Evolutionary conservation across 805 yeast genomes (phyloP).

Genomic region (Ogataea methylovora): DNA sequence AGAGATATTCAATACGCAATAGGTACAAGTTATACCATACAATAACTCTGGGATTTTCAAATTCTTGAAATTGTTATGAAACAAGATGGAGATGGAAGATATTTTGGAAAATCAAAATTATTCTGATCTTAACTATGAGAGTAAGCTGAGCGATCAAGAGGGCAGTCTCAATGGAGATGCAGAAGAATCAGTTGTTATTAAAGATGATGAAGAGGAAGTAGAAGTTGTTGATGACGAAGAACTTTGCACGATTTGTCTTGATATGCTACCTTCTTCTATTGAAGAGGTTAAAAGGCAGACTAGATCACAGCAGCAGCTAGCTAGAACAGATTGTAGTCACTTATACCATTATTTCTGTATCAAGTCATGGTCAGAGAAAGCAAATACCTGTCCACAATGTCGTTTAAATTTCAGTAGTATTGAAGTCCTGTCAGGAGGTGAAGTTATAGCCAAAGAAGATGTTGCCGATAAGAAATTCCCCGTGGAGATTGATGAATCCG

Average conservation of each 20-base stretch:
- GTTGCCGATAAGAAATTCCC: conserved; percentile 18
- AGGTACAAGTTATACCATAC: too few relatives aligned
- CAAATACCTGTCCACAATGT: conserved; percentile 30
- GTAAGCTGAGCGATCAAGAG: not conserved
- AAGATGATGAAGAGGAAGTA: not conserved
- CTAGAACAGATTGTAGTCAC: conserved; percentile 23
- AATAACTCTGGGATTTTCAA: too few relatives aligned
- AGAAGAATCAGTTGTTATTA: not conserved
- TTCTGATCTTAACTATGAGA: too few relatives aligned
- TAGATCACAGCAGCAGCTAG: conserved; percentile 16
- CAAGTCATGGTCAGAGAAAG: conserved; percentile 26
- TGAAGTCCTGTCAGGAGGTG: conserved; percentile 10
- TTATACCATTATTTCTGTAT: conserved; percentile 28
- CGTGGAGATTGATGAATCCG: conserved; percentile 14
- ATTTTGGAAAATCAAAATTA: too few relatives aligned
- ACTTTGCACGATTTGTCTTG: conserved; percentile 26
- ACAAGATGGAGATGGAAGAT: too few relatives aligned
- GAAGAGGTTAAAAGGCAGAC: conserved; percentile 11
- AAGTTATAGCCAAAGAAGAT: conserved; percentile 10
- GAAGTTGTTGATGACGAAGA: not conserved
- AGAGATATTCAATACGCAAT: too few relatives aligned
- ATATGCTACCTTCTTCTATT: conserved; percentile 13
- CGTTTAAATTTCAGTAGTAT: conserved; percentile 16
- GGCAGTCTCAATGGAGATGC: not conserved
- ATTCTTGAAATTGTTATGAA: too few relatives aligned